These are phyloP conservation scores for Globisporangium perplexum DNA, from an alignment of 352 stramenopile genomes.

Conservation along the genomic window DNA sequence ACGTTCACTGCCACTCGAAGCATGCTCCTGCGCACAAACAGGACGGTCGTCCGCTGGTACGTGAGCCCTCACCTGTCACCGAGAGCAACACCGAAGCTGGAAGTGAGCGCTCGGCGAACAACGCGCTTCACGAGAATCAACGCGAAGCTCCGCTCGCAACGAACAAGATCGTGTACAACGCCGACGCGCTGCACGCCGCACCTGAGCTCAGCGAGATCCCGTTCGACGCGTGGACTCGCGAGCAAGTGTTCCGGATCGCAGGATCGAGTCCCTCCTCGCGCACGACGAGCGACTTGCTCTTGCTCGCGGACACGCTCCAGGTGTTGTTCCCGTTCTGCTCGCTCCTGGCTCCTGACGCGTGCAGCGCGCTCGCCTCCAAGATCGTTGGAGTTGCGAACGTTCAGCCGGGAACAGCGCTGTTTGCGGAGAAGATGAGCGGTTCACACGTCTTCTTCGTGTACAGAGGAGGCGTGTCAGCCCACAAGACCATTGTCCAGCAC, in stretches of 20 bases:
- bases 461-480: constrained; percentile 14
- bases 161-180: constrained; percentile 10
- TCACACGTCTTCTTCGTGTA: constrained; percentile 24
- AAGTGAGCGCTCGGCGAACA: neutral
- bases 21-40: too few species aligned
- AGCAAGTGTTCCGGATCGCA: constrained; percentile 23
- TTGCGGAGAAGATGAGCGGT: constrained; percentile 17
- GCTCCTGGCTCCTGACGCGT: constrained; percentile 26
- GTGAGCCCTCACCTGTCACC: too few species aligned
- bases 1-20: constrained; percentile 17
- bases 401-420: constrained; percentile 20
- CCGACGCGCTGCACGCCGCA: constrained; percentile 12
- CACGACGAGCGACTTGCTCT: constrained; percentile 30
- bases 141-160: neutral
- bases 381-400: constrained; percentile 22
- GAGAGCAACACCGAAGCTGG: neutral
- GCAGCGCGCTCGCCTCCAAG: constrained; percentile 25
- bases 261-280: constrained; percentile 12
- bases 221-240: constrained; percentile 13
- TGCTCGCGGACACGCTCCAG: constrained; percentile 39
- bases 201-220: constrained; percentile 6
- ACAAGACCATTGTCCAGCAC: constrained; percentile 24
- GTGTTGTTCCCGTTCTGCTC: constrained; percentile 35
- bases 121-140: neutral
- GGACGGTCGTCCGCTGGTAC: too few species aligned